Evolutionary conservation across 345 rosid species (phyloP).

Genomic region (Salix exigua): DNA sequence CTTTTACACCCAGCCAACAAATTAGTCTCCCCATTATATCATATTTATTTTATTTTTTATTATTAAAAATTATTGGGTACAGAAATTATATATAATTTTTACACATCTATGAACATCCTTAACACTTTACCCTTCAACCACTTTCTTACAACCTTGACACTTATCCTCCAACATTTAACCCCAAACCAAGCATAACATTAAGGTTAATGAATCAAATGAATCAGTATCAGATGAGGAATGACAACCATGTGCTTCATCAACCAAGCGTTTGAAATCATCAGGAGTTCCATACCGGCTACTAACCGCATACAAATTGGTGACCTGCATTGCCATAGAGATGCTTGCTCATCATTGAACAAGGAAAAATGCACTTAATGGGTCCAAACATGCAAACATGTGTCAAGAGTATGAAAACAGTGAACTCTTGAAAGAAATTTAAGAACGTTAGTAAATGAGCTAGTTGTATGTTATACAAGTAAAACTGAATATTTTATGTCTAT

Average conservation of each 20-base stretch:
- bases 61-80: neutral
- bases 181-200: neutral
- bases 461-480: neutral
- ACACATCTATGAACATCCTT: too few relatives aligned
- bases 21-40: too few relatives aligned
- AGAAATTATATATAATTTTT: too few relatives aligned
- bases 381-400: neutral
- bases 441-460: neutral
- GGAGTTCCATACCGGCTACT: constrained; percentile 96
- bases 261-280: constrained; percentile 87
- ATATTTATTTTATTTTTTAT: neutral
- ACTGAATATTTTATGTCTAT: neutral
- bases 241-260: constrained; percentile 94
- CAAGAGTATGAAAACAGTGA: neutral
- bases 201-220: neutral
- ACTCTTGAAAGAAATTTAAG: neutral
- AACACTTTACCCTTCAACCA: too few relatives aligned
- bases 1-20: too few relatives aligned
- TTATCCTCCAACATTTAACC: too few relatives aligned
- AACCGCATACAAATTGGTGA: constrained; percentile 81
- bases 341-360: constrained; percentile 7
- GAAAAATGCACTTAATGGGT: neutral
- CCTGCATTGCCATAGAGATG: constrained; percentile 47
- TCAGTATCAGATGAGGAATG: constrained; percentile 14
- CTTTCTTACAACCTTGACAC: too few relatives aligned